Evolutionary conservation across 345 rosid genomes (phyloP), one percentile per base, ranked within the genome.

Genomic region (Brassica nigra): DNA sequence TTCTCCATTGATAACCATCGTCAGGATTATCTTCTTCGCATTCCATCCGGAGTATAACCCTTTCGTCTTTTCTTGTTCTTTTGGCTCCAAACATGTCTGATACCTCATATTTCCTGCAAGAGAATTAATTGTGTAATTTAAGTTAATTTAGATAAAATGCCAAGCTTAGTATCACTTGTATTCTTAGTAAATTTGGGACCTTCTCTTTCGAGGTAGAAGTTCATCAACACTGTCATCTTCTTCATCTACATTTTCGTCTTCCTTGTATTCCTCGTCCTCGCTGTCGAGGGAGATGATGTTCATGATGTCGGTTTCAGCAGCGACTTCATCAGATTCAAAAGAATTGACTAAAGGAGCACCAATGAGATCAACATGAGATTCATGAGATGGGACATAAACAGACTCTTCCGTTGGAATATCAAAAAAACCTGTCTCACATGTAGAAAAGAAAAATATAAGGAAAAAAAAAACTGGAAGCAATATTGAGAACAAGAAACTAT

Each of bases 1-100:
- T 81, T 44, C 83, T 71, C 83, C 83, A 81, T 9, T 73, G 80
- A 12, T 3, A 81, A 20, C 83, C 77, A 76, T 81, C 83, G 1
- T 76, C 65, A 7, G 68, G 83, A 70, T 64, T 5, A 4, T 70
- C 62, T 18, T 70, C 80, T 0, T 81, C 77, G 11, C 58, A 9
- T 66, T 65, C 64, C 73, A 76, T 81, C 15, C 66, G 73, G 66
- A 81, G 5, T 20, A 81, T 81, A 8, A 71, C 2, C 37, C 83
- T 81, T 71, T 65, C 54, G 9, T n/a, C 2, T 39, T 49, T 76
- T 16, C 33, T 64, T 57, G 14, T 27, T 33, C 74, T 66, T 70
- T 27, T 71, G 3, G 83, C 80, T 76, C 83, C 83, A 15, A 75
- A 54, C 68, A 71, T 76, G 63, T 27, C 61, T 65, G 80, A 42